These are phyloP conservation scores for Hyaloscypha bicolor DNA, from an alignment of 495 filamentous ascomycete species.

Conservation along the genomic window DNA sequence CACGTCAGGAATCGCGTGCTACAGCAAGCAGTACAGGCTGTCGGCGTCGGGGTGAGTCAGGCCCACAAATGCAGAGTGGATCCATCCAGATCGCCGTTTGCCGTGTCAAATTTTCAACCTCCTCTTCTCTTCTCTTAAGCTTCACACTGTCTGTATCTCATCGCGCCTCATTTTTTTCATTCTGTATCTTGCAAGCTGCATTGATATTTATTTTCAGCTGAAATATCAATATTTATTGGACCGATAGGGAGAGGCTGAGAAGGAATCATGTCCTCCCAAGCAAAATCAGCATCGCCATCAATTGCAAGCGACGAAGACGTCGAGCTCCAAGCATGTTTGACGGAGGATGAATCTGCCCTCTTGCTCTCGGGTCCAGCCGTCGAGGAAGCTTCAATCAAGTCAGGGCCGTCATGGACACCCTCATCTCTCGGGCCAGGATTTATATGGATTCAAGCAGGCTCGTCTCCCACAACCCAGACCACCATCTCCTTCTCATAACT, in stretches of 20 bases:
- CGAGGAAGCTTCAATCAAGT: background rate
- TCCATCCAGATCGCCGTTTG: background rate
- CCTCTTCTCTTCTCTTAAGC: background rate
- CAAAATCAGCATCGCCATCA: background rate
- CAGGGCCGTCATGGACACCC: slow-evolving; percentile 4
- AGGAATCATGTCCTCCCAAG: background rate
- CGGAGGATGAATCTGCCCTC: background rate
- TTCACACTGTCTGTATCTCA: background rate
- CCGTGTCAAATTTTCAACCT: too few species aligned
- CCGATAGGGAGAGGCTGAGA: too few species aligned
- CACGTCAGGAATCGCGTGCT: background rate
- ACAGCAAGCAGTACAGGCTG: background rate
- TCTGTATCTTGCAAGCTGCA: too few species aligned
- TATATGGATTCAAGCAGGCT: slow-evolving; percentile 47
- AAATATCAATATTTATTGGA: background rate
- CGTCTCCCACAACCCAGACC: background rate
- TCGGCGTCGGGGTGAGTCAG: background rate
- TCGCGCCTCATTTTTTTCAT: background rate
- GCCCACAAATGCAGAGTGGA: background rate
- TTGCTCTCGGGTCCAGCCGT: background rate
- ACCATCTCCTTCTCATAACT: background rate
- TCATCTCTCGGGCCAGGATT: slow-evolving; percentile 34
- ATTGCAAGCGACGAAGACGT: background rate
- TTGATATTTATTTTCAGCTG: background rate
- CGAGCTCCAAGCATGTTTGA: background rate